phyloP scores from a whole-genome alignment of 768 basidiomycete species.

The Tricholoma flavovirens region DNA sequence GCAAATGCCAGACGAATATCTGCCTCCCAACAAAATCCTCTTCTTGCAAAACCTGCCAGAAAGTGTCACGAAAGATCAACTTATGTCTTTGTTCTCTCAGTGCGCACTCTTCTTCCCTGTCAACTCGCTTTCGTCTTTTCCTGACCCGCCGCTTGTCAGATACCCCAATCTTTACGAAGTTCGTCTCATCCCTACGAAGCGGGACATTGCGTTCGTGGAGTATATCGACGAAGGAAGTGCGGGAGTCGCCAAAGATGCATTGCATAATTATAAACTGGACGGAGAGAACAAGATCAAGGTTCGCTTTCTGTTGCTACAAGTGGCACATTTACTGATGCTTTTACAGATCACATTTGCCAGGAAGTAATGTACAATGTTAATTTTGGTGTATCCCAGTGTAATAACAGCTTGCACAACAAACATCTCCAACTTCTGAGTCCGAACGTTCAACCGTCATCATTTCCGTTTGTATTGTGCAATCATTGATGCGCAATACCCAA shows the following conservation, averaged over 20 bases:
- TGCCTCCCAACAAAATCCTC: slow-evolving; percentile 98
- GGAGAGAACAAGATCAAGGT: slow-evolving; percentile 99
- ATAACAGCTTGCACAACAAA: background rate
- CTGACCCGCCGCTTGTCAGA: slow-evolving; percentile 32
- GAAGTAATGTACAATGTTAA: slow-evolving; percentile 36
- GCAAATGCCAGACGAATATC: slow-evolving; percentile 99
- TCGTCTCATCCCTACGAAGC: slow-evolving; percentile 95
- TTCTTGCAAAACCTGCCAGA: slow-evolving; percentile 98
- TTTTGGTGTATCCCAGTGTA: slow-evolving; percentile 1
- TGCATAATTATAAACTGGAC: slow-evolving; percentile 97
- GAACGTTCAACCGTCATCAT: background rate
- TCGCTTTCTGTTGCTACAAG: slow-evolving; percentile 6
- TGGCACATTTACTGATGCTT: slow-evolving; percentile 4
- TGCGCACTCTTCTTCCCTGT: slow-evolving; percentile 23
- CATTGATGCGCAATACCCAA: background rate
- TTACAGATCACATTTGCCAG: slow-evolving; percentile 68
- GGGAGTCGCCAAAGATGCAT: slow-evolving; percentile 86
- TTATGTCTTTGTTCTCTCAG: slow-evolving; percentile 89
- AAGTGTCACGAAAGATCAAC: slow-evolving; percentile 85
- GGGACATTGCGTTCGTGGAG: slow-evolving; percentile 98
- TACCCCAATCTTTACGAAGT: slow-evolving; percentile 97
- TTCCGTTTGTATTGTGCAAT: background rate
- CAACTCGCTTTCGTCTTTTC: background rate
- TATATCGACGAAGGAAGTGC: slow-evolving; percentile 91
- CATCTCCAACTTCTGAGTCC: background rate